phyloP scores from a whole-genome alignment of 345 rosid species.

The Camelina neglecta region DNA sequence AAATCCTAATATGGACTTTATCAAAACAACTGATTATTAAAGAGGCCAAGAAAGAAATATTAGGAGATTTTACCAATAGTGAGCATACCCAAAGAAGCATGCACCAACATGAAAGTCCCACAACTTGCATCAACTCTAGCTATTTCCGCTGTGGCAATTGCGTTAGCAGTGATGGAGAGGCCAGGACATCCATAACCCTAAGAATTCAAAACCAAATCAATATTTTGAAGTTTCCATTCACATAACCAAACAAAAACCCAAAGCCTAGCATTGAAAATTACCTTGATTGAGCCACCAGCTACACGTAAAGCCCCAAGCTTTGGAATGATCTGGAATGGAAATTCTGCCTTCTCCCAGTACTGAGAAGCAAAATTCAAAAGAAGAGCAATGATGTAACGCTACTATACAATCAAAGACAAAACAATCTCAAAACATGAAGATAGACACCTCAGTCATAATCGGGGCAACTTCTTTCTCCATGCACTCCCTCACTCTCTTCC shows the following conservation, averaged over 20 bases:
- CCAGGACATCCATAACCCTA: conserved; percentile 99
- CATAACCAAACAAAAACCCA: conserved; percentile 4
- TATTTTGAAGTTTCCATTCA: background rate
- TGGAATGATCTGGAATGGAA: conserved; percentile 86
- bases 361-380: conserved; percentile 36
- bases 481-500: conserved; percentile 71
- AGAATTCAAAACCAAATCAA: conserved; percentile 30
- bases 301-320: conserved; percentile 66
- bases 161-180: conserved; percentile 71
- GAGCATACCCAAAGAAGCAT: conserved; percentile 91
- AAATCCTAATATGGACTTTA: background rate
- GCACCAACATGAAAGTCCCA: conserved; percentile 86
- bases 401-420: background rate
- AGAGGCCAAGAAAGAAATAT: conserved; percentile 7
- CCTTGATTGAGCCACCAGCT: conserved; percentile 94
- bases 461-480: conserved; percentile 98
- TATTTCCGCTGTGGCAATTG: conserved; percentile 71
- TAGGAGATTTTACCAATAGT: conserved; percentile 71
- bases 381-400: conserved; percentile 1
- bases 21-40: background rate
- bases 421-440: conserved; percentile 14
- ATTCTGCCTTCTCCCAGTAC: conserved; percentile 99
- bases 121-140: conserved; percentile 99
- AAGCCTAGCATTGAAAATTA: conserved; percentile 34
- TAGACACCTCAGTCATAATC: conserved; percentile 71